phyloP scores from a whole-genome alignment of 352 stramenopile species.

The Phytophthora vignae region DNA sequence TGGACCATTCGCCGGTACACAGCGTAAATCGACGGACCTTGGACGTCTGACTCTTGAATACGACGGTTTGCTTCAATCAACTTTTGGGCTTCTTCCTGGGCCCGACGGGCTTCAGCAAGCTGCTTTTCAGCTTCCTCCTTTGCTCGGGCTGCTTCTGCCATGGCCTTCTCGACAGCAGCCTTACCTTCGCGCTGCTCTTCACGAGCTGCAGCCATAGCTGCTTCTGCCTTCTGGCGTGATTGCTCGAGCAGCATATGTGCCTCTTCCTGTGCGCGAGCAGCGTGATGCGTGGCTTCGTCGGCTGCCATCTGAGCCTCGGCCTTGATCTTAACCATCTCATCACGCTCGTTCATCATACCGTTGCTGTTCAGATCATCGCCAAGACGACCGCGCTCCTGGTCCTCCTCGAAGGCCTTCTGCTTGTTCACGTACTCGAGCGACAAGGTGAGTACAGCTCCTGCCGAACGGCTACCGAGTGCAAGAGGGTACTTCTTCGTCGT shows the following conservation, averaged over 20 bases:
- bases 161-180: conserved; percentile 82
- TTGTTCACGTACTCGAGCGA: conserved; percentile 89
- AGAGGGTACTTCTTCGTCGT: conserved; percentile 85
- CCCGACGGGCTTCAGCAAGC: conserved; percentile 72
- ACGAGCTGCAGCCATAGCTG: conserved; percentile 80
- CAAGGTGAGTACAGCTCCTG: conserved; percentile 78
- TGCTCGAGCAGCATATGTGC: conserved; percentile 78
- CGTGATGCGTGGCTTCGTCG: conserved; percentile 80
- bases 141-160: conserved; percentile 78
- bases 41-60: conserved; percentile 73
- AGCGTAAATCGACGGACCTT: conserved; percentile 63
- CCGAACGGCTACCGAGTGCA: conserved; percentile 79
- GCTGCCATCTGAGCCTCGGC: conserved; percentile 81
- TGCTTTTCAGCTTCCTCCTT: conserved; percentile 89
- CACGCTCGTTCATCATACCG: conserved; percentile 75
- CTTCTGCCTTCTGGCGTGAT: conserved; percentile 82
- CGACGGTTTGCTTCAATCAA: conserved; percentile 87
- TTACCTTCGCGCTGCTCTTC: conserved; percentile 86
- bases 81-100: conserved; percentile 82
- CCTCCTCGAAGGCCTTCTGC: conserved; percentile 78
- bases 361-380: conserved; percentile 66
- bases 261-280: conserved; percentile 76
- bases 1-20: conserved; percentile 77
- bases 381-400: conserved; percentile 67
- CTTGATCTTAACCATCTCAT: conserved; percentile 89